Base-by-base conservation (phyloP, 345 rosid species). In the Raphanus raphanistrum region DNA sequence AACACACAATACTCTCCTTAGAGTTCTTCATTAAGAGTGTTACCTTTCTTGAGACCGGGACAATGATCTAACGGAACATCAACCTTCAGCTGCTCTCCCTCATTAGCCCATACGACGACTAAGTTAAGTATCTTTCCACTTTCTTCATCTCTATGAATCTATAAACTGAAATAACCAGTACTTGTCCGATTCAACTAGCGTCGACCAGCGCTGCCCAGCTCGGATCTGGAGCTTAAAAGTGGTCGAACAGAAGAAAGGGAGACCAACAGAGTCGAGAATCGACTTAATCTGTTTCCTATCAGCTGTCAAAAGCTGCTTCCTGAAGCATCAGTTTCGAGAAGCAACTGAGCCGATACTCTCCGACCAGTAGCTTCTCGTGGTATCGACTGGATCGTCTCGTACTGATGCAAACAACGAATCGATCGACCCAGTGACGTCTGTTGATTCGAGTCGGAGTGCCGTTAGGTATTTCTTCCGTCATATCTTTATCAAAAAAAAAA, bases 71-170 rank as follows among this genome's bases (percentile, higher is more conserved):
- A 86, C 69, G 98, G 98, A 78, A 91, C 94, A 76, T 90, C 90
- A 83, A 91, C 92, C 82, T 89, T 87, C 85, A 94, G 66, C 61
- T 84, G 74, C 1, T 88, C 85, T 4, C 90, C 98, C 4, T 89
- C 90, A 64, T 90, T 86, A 8, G 97, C 97, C 98, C 97, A 92
- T 63, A 90, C 90, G 61, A 94, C 87, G 17, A 90, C 97, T 86
- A 94, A 83, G 80, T 94, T 92, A 82, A 88, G 74, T 80, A 94
- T 80, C 76, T 82, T 85, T 77, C 98, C 97, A 9, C 85, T 89
- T 84, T 86, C 93, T 61, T 87, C 90, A 55, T 92, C 87, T 75
- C 87, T 90, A 75, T 92, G 98, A 76, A 94, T 71, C 98, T 94
- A 72, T 12, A 21, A 43, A 43, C 12, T 43, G 15, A 43, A 43